A percentile compares a stretch with the other conserved stretches of the same genome.
Evolutionary conservation across 352 stramenopile genomes (phyloP).

Genomic region (Globisporangium carolinianum): DNA sequence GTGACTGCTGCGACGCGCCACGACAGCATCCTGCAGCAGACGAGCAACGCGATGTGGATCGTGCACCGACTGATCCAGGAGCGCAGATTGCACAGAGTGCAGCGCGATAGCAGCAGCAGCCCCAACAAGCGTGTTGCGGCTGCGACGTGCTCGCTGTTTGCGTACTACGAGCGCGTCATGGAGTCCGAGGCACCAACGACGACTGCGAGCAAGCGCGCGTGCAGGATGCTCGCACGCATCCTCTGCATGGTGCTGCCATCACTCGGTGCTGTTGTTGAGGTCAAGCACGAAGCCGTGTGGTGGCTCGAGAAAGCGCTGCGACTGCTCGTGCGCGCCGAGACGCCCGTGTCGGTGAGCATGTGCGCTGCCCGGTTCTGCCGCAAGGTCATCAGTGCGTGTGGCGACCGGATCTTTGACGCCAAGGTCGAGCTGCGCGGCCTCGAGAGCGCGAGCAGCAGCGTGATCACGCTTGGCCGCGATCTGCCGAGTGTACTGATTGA

Average conservation of each 20-base stretch:
- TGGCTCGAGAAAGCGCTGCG: conserved; percentile 10
- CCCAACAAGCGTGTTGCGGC: not conserved
- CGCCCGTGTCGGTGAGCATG: conserved; percentile 6
- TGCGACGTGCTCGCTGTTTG: conserved; percentile 7
- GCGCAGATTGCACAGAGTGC: not conserved
- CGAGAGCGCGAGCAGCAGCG: not conserved
- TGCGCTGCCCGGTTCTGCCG: conserved; percentile 9
- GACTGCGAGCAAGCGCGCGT: not conserved
- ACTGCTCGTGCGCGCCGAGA: conserved; percentile 3
- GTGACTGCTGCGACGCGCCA: not conserved
- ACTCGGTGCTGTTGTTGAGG: conserved; percentile 1
- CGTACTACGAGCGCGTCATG: conserved; percentile 1
- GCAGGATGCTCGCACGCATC: conserved; percentile 7
- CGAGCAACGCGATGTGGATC: conserved; percentile 11
- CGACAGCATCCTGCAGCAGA: conserved; percentile 3
- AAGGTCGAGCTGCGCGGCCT: conserved; percentile 3
- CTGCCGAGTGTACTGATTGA: conserved; percentile 29
- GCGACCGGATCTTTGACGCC: conserved; percentile 12
- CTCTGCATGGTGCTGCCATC: conserved; percentile 9
- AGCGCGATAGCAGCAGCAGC: not conserved
- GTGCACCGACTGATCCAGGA: conserved; percentile 10
- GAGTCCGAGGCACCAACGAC: not conserved
- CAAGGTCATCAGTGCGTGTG: conserved; percentile 5
- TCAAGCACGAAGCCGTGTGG: conserved; percentile 7
- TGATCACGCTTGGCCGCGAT: conserved; percentile 15